These are phyloP conservation scores for Geotrichum bryndzae DNA, from an alignment of 1,139 yeast genomes.

Conservation along the genomic window DNA sequence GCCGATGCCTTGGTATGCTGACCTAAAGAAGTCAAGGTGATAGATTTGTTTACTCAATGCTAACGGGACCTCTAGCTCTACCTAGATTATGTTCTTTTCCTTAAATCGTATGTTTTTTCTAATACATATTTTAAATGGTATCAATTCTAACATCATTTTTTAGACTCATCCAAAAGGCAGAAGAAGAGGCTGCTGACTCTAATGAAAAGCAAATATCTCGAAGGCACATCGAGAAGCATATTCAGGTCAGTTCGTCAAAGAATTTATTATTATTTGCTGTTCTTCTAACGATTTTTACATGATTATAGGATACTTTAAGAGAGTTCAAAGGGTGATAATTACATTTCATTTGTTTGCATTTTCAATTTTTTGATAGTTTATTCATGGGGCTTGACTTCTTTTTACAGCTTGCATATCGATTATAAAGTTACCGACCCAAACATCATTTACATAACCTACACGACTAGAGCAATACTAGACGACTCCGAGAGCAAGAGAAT, in stretches of 20 bases:
- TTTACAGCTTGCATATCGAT: not conserved
- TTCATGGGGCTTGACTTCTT: not conserved
- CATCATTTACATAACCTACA: not conserved
- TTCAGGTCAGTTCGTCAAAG: conserved; percentile 1
- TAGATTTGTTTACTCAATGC: not conserved
- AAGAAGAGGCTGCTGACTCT: conserved; percentile 6
- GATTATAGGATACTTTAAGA: conserved; percentile 9
- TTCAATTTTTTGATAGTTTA: not conserved
- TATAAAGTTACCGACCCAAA: not conserved
- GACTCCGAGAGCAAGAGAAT: not conserved
- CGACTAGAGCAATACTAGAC: not conserved
- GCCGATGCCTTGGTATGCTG: conserved; percentile 10
- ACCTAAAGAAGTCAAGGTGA: not conserved
- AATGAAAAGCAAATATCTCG: conserved; percentile 10
- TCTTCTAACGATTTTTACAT: not conserved
- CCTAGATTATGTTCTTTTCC: conserved; percentile 12
- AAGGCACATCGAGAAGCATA: conserved; percentile 9
- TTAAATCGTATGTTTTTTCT: conserved; percentile 6
- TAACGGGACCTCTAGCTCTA: conserved; percentile 2
- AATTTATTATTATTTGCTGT: not conserved
- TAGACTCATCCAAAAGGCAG: conserved; percentile 11
- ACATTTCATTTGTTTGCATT: not conserved
- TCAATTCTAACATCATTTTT: not conserved
- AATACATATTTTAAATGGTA: not conserved
- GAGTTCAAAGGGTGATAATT: conserved; percentile 7